Conservation (phyloP, 495 filamentous ascomycete species). For the Penicillium coprophilum region DNA sequence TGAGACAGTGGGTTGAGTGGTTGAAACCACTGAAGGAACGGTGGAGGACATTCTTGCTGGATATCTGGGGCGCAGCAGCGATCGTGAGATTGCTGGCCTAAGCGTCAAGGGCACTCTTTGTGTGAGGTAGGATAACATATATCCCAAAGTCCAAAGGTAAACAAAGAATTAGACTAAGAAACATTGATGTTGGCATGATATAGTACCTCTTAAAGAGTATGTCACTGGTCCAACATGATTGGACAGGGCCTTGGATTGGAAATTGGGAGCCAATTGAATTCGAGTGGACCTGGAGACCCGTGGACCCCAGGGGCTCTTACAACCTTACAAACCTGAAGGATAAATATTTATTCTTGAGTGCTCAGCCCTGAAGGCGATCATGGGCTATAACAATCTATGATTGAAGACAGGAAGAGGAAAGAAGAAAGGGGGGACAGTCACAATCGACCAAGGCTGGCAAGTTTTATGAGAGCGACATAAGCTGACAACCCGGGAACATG, state of each 20-base stretch:
- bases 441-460: neutral
- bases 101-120: neutral
- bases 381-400: no score
- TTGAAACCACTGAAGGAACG: conserved; percentile 9
- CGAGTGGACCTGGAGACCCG: neutral
- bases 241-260: neutral
- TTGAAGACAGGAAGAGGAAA: neutral
- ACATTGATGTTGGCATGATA: neutral
- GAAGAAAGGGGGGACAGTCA: neutral
- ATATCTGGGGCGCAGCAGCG: conserved; percentile 8
- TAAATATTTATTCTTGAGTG: no score
- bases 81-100: conserved; percentile 3
- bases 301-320: neutral
- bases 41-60: conserved; percentile 10
- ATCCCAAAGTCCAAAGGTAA: neutral
- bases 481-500: neutral
- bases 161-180: neutral
- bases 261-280: neutral
- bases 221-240: conserved; percentile 3
- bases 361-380: neutral
- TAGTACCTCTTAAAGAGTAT: neutral
- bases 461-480: neutral
- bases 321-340: no score
- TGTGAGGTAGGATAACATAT: conserved; percentile 1
- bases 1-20: conserved; percentile 2